Base-by-base conservation (phyloP, 164 flowering plant genomes). In the Dillenia turbinata region DNA sequence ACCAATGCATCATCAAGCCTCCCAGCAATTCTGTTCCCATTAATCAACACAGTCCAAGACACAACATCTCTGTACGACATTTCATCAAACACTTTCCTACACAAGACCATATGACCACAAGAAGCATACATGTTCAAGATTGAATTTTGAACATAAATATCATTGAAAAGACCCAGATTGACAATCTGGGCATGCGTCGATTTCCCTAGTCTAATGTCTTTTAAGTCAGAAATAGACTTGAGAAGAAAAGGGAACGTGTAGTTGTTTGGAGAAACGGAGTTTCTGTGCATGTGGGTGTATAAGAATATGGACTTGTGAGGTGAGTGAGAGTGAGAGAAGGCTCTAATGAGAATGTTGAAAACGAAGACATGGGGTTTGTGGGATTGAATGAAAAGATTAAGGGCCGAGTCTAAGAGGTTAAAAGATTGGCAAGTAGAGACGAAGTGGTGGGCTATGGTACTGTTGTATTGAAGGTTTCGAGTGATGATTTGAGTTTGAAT, bases 201-300 rank as follows among this genome's bases (percentile, higher is more conserved):
- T 52, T 62, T 65, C 12, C 85, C 86, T 7, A 19, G 57, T 12
- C 19, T 43, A 45, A 74, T 62, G 19, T 59, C 70, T 40, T 59
- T 59, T 57, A 73, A 69, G 62, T 81, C 78, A 43, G 87, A 70
- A 8, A 77, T 47, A 12, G 88, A 68, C 62, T 80, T 85, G 19
- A 85, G 75, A 44, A 83, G 56, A 62, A 85, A 80, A 59, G 90
- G 86, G 70, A 81, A 80, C 53, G 87, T 85, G 76, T 60, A 82
- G 54, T 83, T 70, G 61, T 85, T 82, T 5, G 85, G 77, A 12
- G 49, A 22, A 56, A 82, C 52, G 13, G 70, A 71, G 63, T 54
- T 66, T 33, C 9, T 56, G 48, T 48, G 74, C 88, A 86, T 82
- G 49, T 68, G 68, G 64, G 76, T 14, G 73, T 73, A 84, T 0